Evolutionary conservation across 2,329 filamentous ascomycete genomes (phyloP), one percentile per base, ranked within the genome.

Genomic region (Cyanodermella asteris): DNA sequence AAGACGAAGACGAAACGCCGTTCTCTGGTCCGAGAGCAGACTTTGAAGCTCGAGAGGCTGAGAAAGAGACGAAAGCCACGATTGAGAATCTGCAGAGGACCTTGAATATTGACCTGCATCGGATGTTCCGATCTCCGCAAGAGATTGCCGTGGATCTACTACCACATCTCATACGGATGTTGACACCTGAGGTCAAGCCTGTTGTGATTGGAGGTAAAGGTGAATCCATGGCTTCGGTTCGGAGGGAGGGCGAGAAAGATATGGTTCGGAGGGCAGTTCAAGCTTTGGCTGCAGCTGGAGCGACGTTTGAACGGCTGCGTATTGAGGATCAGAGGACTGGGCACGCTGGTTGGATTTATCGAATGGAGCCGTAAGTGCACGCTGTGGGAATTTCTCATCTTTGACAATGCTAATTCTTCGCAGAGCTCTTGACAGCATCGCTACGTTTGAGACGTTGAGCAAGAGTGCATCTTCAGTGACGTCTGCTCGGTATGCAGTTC

Each of bases 101-200:
- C 5, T 61, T 91, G 7, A 68, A 71, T 6, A 63, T 78, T 1
- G 63, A 70, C 2, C 51, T 94, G 22, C 59, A 69, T 31, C 66
- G 84, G 8, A 61, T 72, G 19, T 93, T 91, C 54, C 71, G 77
- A 34, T 81, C 74, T 31, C 58, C 68, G 1, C 73, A 80, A 38
- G 69, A 74, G 34, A 61, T 94, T 16, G 68, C 78, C 0, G 72
- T 64, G 2, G 84, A 91, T 31, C 68, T 93, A 14, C 55, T 93
- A 17, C 87, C 87, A 0, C 91, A 80, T 42, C 61, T 91, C 3
- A 58, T 78, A 10, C 71, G 75, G 18, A 74, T 97, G 45, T 58
- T 97, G 12, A 73, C 78, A 0, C 87, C 87, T 0, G 75, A 84
- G 30, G 71, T 97, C 22, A 91, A 87, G 43, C 87, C 87, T 0